Evolutionary conservation across 192 early-diverging fungal species (phyloP).

Genomic region (Rhizophagus sp.): DNA sequence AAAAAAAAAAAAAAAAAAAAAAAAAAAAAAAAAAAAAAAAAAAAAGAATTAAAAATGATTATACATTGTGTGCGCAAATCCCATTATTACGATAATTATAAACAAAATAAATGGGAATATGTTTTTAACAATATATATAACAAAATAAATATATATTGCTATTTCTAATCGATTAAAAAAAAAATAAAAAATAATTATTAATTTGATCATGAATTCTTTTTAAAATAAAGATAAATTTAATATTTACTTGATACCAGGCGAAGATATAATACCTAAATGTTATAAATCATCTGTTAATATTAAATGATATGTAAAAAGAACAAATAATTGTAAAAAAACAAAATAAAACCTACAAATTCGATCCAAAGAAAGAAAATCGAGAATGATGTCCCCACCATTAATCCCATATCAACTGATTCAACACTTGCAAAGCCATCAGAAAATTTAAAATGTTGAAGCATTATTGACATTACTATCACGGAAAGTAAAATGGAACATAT

Average conservation of each 20-base stretch:
- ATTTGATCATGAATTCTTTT: neutral
- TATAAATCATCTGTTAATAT: neutral
- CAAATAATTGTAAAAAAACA: neutral
- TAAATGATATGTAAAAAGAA: neutral
- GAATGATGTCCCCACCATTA: neutral
- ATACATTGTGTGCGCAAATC: neutral
- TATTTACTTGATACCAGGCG: neutral
- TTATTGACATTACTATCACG: neutral
- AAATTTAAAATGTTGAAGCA: neutral
- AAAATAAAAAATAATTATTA: too few species aligned
- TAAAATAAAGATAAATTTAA: neutral
- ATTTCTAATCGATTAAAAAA: neutral
- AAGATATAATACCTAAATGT: neutral
- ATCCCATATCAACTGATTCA: neutral
- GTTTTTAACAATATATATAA: neutral
- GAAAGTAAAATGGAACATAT: neutral
- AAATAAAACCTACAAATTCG: neutral
- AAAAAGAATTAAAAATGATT: too few species aligned
- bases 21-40: too few species aligned
- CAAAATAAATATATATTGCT: neutral
- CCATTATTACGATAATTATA: neutral
- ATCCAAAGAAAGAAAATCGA: neutral
- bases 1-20: too few species aligned
- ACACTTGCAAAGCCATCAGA: neutral
- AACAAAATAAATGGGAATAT: neutral